Percentiles rank a stretch among this genome's conserved stretches.
Evolutionary conservation across 2,329 filamentous ascomycete genomes (phyloP).

Genomic region (Verticillium longisporum): DNA sequence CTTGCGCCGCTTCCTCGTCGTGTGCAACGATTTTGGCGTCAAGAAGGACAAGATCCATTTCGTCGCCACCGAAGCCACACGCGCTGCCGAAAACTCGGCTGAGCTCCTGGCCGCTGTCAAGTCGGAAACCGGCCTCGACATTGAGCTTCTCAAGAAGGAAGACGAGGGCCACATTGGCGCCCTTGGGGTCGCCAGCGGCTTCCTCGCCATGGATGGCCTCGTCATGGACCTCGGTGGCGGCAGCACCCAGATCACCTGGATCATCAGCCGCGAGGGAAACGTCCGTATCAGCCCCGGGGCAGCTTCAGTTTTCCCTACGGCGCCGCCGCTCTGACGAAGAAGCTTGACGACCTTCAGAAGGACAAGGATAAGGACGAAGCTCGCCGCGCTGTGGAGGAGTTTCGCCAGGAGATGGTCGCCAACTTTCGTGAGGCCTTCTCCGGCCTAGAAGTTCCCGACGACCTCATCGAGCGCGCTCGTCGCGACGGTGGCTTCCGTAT

Average conservation of each 20-base stretch:
- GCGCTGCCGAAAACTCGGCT: slow-evolving; percentile 20
- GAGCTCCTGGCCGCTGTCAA: slow-evolving; percentile 34
- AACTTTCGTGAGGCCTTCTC: slow-evolving; percentile 45
- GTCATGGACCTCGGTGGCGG: slow-evolving; percentile 69
- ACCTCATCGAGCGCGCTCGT: slow-evolving; percentile 36
- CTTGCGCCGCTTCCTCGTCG: slow-evolving; percentile 18
- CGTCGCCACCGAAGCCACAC: slow-evolving; percentile 24
- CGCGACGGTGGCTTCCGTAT: slow-evolving; percentile 45
- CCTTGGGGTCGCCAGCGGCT: slow-evolving; percentile 59
- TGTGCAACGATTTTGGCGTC: slow-evolving; percentile 20
- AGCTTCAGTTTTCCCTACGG: slow-evolving; percentile 65
- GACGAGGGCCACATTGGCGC: slow-evolving; percentile 61
- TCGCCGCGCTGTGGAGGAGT: slow-evolving; percentile 33
- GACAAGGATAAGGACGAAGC: slow-evolving; percentile 29
- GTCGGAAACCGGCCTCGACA: slow-evolving; percentile 49
- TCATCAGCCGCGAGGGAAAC: slow-evolving; percentile 41
- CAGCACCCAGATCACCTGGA: slow-evolving; percentile 64
- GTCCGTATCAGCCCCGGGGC: slow-evolving; percentile 45
- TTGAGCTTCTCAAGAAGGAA: slow-evolving; percentile 56
- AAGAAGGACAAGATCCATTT: slow-evolving; percentile 19
- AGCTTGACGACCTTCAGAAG: slow-evolving; percentile 36
- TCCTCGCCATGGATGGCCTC: slow-evolving; percentile 52
- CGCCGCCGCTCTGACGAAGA: slow-evolving; percentile 56
- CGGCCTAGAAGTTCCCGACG: slow-evolving; percentile 44
- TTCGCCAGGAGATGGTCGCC: slow-evolving; percentile 42